Evolutionary conservation across 768 basidiomycete species (phyloP), one percentile per base, ranked within the genome.

Genomic region (Omphalotus guepiniiformis): DNA sequence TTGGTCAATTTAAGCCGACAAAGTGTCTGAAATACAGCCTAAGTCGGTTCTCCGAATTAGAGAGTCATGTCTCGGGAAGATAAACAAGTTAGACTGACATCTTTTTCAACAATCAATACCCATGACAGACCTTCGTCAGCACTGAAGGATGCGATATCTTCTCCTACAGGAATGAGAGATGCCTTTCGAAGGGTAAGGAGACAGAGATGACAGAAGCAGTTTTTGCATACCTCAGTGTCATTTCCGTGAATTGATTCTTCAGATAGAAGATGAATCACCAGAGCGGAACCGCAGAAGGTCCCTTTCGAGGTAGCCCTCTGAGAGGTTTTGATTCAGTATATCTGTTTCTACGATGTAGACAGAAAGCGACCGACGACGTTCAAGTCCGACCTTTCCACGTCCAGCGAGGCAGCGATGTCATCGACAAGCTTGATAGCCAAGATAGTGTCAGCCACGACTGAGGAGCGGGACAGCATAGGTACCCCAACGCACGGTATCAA

Each of bases 11-110:
- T 65, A 13, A 82, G 53, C 34, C 74, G 72, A 57, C 83, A 86
- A 1, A 98, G 74, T 0, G 90, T 87, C 58, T 93, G 88, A 61
- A 97, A 98, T n/a, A 96, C 80, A 0, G 96, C 95, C 95, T 97
- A 41, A 42, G 9, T 28, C 26, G 16, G 16, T 57, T n/a, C n/a
- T n/a, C n/a, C n/a, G n/a, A n/a, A n/a, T n/a, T n/a, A 6, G 32
- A 12, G 9, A 21, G 18, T 12, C 15, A 12, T 36, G 23, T n/a
- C n/a, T n/a, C n/a, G 4, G 34, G 13, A 36, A 8, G n/a, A 37
- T 32, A 7, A 21, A 2, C 15, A 25, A 18, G 27, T 5, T 42
- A 5, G 5, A 53, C 68, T 40, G 26, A 86, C 95, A 68, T 99
- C 96, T 69, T 99, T 99, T 67, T 99, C 96, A 15, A 97, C 74